Percentiles rank a stretch among this genome's conserved stretches.
These are phyloP conservation scores for Leucosporidium yakuticum DNA, from an alignment of 768 basidiomycete genomes.

Conservation along the genomic window DNA sequence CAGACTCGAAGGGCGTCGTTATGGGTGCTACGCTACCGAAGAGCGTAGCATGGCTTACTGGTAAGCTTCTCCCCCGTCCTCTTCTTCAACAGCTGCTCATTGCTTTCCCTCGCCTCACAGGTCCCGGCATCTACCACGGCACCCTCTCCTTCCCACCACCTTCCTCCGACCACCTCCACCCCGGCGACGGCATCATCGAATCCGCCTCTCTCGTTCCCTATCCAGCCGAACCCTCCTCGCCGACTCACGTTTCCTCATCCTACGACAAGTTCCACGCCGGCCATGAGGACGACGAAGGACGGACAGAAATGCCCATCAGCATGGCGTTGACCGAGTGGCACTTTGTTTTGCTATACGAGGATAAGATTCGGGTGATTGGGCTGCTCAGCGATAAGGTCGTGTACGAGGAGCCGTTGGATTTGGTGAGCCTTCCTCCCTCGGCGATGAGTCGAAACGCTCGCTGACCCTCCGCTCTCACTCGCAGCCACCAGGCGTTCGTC, in stretches of 20 bases:
- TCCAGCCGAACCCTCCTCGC: slow-evolving; percentile 44
- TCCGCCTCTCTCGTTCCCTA: slow-evolving; percentile 73
- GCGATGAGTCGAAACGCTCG: not conserved
- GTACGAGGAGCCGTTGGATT: slow-evolving; percentile 57
- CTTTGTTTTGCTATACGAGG: slow-evolving; percentile 74
- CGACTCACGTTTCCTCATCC: slow-evolving; percentile 21
- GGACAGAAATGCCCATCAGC: slow-evolving; percentile 58
- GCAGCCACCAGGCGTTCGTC: slow-evolving; percentile 68
- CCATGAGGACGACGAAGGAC: slow-evolving; percentile 30
- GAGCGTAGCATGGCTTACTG: slow-evolving; percentile 84
- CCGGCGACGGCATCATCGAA: slow-evolving; percentile 69
- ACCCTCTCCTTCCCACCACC: slow-evolving; percentile 54
- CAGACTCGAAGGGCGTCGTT: slow-evolving; percentile 29
- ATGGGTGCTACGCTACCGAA: slow-evolving; percentile 56
- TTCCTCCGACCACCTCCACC: slow-evolving; percentile 46
- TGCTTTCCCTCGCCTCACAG: slow-evolving; percentile 47
- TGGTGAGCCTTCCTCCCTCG: slow-evolving; percentile 52
- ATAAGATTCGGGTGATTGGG: slow-evolving; percentile 70
- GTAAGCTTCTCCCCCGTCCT: slow-evolving; percentile 47
- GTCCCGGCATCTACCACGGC: slow-evolving; percentile 83
- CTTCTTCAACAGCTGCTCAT: slow-evolving; percentile 3
- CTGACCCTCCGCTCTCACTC: slow-evolving; percentile 1
- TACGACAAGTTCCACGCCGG: too few species aligned
- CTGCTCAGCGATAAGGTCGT: slow-evolving; percentile 70
- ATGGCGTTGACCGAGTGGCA: slow-evolving; percentile 87